Evolutionary conservation across 1,284 basidiomycete genomes (phyloP), one percentile per base, ranked within the genome.

Genomic region (Albatrellus sp.): DNA sequence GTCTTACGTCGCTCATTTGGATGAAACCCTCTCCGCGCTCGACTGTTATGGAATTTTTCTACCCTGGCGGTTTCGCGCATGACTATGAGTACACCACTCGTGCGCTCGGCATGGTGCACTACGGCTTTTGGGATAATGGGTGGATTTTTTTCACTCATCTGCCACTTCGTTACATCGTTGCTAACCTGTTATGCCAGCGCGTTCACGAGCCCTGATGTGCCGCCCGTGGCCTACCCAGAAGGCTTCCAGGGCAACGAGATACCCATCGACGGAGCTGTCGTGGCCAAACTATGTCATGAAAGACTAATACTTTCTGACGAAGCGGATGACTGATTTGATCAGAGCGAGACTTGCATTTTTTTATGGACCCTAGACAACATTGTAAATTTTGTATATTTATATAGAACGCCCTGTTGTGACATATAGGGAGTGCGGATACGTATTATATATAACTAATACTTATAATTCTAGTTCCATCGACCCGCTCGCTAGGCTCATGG

Each of bases 1-100:
- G 87, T 37, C 61, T 92, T 32, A 90, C 89, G 0, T 74, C 84
- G 10, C 66, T 90, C 2, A 57, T 91, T 5, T 92, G 87, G 88
- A 90, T 91, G 87, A 77, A 80, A 24, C 84, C 85, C 1, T 73
- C 72, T 1, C 75, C 75, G 9, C 67, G 77, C 13, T 70, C 81
- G 14, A 88, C 85, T 0, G 84, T 90, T 39, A 89, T 92, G 63
- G 90, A 93, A 57, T 90, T 92, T 61, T 90, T 91, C 64, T 90
- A 67, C 60, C 87, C 89, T 2, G 70, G 72, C 24, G 89, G 90
- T 2, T 92, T 90, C 58, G 85, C 89, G 8, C 75, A 77, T 52
- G 90, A 92, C 60, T 93, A 92, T 54, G 84, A 90, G 58, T 87
- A 75, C 50, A 86, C 84, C 1, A 70, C 88, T 0, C 73, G 82